A percentile compares a stretch with the other conserved stretches of the same genome.
phyloP scores from a whole-genome alignment of 176 grass and related monocot species.

The Triticum timopheevii region DNA sequence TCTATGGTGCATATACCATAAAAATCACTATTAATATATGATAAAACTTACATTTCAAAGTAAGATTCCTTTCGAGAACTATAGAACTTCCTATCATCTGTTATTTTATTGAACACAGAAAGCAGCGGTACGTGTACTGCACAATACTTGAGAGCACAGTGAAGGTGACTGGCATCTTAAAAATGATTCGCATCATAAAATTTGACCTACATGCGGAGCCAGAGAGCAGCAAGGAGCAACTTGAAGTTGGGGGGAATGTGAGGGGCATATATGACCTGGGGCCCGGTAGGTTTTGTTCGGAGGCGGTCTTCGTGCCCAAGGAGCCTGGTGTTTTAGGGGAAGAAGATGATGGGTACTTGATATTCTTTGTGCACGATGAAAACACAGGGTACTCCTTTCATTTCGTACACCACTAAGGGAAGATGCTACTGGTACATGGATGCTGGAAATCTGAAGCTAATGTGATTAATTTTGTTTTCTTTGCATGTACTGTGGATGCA shows the following conservation, averaged over 20 bases:
- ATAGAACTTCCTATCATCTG: neutral
- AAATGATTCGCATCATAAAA: slow-evolving; percentile 72
- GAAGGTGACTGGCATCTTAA: slow-evolving; percentile 75
- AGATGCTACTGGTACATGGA: neutral
- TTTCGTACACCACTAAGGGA: neutral
- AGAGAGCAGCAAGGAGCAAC: slow-evolving; percentile 54
- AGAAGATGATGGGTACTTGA: slow-evolving; percentile 90
- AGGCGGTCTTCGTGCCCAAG: slow-evolving; percentile 87
- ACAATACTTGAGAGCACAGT: slow-evolving; percentile 72
- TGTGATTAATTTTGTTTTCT: neutral
- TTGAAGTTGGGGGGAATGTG: slow-evolving; percentile 85
- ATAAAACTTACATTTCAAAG: neutral
- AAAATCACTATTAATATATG: neutral
- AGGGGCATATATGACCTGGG: slow-evolving; percentile 75
- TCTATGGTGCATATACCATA: neutral
- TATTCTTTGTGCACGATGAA: slow-evolving; percentile 88
- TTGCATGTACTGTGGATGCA: slow-evolving; percentile 26
- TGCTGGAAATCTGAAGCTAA: neutral
- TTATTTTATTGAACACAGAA: slow-evolving; percentile 41
- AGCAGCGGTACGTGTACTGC: slow-evolving; percentile 72
- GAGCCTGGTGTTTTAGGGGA: slow-evolving; percentile 56
- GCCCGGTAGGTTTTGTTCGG: slow-evolving; percentile 67
- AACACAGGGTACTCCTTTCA: slow-evolving; percentile 64
- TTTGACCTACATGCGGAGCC: slow-evolving; percentile 80
- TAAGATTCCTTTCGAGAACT: neutral